These are phyloP conservation scores for Apiospora malaysiana DNA, from an alignment of 2,329 filamentous ascomycete species.

Conservation along the genomic window DNA sequence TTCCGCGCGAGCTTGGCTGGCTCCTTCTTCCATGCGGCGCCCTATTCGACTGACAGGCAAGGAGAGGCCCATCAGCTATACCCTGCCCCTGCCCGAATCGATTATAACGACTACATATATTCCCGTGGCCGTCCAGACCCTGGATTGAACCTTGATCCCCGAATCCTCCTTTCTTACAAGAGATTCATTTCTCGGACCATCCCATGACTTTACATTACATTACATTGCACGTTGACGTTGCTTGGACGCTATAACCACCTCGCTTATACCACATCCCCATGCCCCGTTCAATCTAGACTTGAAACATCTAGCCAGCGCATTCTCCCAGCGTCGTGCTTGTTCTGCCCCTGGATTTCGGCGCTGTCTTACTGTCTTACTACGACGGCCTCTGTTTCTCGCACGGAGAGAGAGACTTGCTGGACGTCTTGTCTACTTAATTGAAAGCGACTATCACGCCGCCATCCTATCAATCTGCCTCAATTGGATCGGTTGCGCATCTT, in stretches of 20 bases:
- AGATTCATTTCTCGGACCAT: slow-evolving; percentile 29
- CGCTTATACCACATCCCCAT: background rate
- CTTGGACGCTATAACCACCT: slow-evolving; percentile 27
- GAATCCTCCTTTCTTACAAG: slow-evolving; percentile 31
- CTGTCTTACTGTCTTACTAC: slow-evolving; percentile 13
- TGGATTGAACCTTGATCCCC: slow-evolving; percentile 27
- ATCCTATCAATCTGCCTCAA: background rate
- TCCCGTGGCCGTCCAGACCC: background rate
- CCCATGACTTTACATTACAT: slow-evolving; percentile 19
- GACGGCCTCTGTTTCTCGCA: slow-evolving; percentile 23
- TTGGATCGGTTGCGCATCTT: slow-evolving; percentile 1
- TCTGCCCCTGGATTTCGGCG: slow-evolving; percentile 25
- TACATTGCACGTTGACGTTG: slow-evolving; percentile 24
- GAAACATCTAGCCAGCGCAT: slow-evolving; percentile 35
- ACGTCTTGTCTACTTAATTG: background rate
- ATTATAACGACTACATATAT: slow-evolving; percentile 7
- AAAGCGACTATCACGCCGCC: background rate
- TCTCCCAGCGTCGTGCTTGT: slow-evolving; percentile 27
- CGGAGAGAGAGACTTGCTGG: background rate
- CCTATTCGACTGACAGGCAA: slow-evolving; percentile 16
- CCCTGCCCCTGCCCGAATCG: slow-evolving; percentile 22
- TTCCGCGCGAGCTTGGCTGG: slow-evolving; percentile 21
- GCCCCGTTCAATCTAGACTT: slow-evolving; percentile 30
- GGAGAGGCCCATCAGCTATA: background rate
- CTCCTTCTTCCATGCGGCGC: slow-evolving; percentile 20